Base-by-base conservation (phyloP, 139 green algal genomes). In the Zygnema circumcarinatum region DNA sequence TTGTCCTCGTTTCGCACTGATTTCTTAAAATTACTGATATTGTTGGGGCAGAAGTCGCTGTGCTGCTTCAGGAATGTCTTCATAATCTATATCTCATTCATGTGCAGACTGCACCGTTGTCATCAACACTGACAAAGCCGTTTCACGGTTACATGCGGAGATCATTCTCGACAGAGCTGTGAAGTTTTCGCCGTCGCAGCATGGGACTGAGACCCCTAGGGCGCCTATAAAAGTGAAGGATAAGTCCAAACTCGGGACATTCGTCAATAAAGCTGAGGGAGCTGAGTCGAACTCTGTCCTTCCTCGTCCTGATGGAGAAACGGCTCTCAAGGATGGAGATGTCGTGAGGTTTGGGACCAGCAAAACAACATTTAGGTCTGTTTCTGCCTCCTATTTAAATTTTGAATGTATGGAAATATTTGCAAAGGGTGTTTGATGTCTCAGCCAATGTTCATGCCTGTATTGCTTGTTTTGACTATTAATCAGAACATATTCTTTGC, bases 51-150 rank as follows among this genome's bases (percentile, higher is more conserved):
- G n/a, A n/a, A n/a, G n/a, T n/a, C n/a, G n/a, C n/a, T n/a, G n/a
- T n/a, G n/a, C n/a, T n/a, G n/a, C n/a, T n/a, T n/a, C n/a, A n/a
- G n/a, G n/a, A n/a, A n/a, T n/a, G n/a, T n/a, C n/a, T n/a, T n/a
- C n/a, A n/a, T n/a, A 72, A 72, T 29, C 56, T n/a, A 29, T 72
- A 25, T 72, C 56, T 72, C 29, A 25, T 72, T n/a, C 29, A 25
- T 72, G 56, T 72, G 16, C 69, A 78, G 69, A 78, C 69, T 78
- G 69, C 69, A 78, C 69, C 7, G 69, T 78, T 39, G 36, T 41
- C 69, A 78, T 78, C 69, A 78, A 78, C 69, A 78, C 69, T 41
- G 69, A 78, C 16, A 78, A 78, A 41, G 36, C 69, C 7, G 69
- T 78, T 25, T 78, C 69, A 41, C 69, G 69, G 3, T 78, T 78